Evolutionary conservation across 1,139 yeast species (phyloP), one percentile per base, ranked within the genome.

Genomic region (Groenewaldozyma sp.): DNA sequence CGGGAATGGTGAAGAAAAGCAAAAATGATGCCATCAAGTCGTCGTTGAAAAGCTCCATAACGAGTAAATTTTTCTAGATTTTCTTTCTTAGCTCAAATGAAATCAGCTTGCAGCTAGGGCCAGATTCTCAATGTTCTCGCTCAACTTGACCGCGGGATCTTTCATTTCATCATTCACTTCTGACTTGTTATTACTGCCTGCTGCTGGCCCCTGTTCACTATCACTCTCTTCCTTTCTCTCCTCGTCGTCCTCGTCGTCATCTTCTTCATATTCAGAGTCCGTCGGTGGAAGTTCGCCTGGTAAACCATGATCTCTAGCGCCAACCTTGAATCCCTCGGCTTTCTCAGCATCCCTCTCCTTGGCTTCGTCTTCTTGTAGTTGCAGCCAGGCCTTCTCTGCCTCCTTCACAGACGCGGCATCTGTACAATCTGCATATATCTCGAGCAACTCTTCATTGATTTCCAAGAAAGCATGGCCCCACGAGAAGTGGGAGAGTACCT

Each of bases 381-480:
- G 74, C 51, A 88, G 62, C 84, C 94, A 91, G 28, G 65, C 75
- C 26, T 78, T 78, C 60, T 91, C 94, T 0, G 91, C 95, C 35
- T 58, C 62, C 39, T 71, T 67, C 0, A 93, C 77, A 7, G 91
- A 80, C 3, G 71, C 87, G 1, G 82, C 73, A 53, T 91, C 95
- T 0, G 88, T 76, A 59, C 98, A 91, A 34, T 71, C 57, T 38
- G 79, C 81, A 54, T 93, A 93, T 9, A 80, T 58, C 40, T 76
- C 80, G 20, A 93, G 56, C 27, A 93, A 65, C 48, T 86, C 96
- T 47, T 74, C 72, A 57, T 93, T 93, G 40, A 93, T 76, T 43
- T 82, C 79, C 51, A 93, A 63, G 52, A 91, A 91, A 0, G 86
- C 79, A 22, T 74, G 72, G 2, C 99, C 99, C 96, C 97, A 91